Evolutionary conservation across 805 yeast species (phyloP).

Genomic region (Pichia pseudocactophila): DNA sequence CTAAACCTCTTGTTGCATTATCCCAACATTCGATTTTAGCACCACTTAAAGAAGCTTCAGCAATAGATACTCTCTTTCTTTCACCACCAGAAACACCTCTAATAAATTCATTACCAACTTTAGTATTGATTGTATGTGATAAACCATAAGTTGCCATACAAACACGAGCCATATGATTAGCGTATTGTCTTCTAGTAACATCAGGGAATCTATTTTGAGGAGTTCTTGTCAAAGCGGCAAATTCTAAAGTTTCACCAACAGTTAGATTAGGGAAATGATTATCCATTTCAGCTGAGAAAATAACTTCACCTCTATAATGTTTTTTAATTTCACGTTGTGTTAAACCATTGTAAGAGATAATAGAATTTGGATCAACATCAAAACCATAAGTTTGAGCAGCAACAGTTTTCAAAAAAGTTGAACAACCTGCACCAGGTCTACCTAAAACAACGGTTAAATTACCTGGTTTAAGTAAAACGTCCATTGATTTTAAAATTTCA

Average conservation of each 20-base stretch:
- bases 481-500: constrained; percentile 54
- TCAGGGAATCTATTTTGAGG: constrained; percentile 51
- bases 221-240: constrained; percentile 51
- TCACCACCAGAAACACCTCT: constrained; percentile 67
- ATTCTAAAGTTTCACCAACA: constrained; percentile 53
- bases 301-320: constrained; percentile 57
- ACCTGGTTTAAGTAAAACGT: constrained; percentile 50
- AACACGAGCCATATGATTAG: constrained; percentile 41
- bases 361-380: constrained; percentile 36
- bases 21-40: constrained; percentile 48
- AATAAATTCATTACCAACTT: constrained; percentile 54
- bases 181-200: constrained; percentile 40
- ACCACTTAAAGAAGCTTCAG: constrained; percentile 38
- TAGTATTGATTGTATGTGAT: constrained; percentile 45
- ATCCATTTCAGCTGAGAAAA: constrained; percentile 61
- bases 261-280: constrained; percentile 57
- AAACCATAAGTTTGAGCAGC: constrained; percentile 53
- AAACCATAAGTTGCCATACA: constrained; percentile 25
- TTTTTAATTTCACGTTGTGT: constrained; percentile 38
- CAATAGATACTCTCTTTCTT: constrained; percentile 56
- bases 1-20: constrained; percentile 65
- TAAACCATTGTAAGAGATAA: constrained; percentile 45
- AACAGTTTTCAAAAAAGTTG: constrained; percentile 53
- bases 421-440: constrained; percentile 73
- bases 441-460: constrained; percentile 63